phyloP scores from a whole-genome alignment of 2,329 filamentous ascomycete species.

The Lecanosticta acicola region DNA sequence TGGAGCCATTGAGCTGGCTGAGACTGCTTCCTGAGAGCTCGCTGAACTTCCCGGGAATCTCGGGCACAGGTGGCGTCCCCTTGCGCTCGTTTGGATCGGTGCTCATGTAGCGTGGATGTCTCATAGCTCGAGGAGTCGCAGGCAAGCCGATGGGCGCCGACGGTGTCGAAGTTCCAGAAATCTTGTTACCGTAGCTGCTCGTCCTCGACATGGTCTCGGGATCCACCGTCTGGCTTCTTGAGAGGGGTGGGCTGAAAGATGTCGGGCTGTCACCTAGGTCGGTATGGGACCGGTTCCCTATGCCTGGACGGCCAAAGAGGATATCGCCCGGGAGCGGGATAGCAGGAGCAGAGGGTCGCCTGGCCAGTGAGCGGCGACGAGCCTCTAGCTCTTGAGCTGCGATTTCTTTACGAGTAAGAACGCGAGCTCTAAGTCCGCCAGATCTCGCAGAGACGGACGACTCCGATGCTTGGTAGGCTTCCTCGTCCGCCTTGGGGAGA shows the following conservation, averaged over 20 bases:
- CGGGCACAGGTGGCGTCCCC: conserved; percentile 48
- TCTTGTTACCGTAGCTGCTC: conserved; percentile 18
- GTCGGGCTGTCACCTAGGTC: conserved; percentile 43
- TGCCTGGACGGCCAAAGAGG: conserved; percentile 31
- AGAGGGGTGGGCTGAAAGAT: conserved; percentile 35
- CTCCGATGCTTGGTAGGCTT: conserved; percentile 6
- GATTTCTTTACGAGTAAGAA: conserved; percentile 35
- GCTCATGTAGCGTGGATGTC: conserved; percentile 65
- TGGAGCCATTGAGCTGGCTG: conserved; percentile 25
- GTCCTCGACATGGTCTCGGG: conserved; percentile 44
- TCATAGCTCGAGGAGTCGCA: conserved; percentile 86
- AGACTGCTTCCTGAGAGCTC: conserved; percentile 28
- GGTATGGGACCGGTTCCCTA: conserved; percentile 33
- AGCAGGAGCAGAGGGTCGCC: conserved; percentile 69
- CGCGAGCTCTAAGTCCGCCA: background rate
- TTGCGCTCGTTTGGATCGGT: conserved; percentile 49
- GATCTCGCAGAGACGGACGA: conserved; percentile 9
- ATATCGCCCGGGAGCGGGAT: conserved; percentile 68
- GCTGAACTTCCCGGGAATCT: conserved; percentile 48
- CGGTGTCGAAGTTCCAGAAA: conserved; percentile 42
- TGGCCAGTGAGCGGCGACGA: conserved; percentile 74
- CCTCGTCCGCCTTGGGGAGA: too few relatives aligned
- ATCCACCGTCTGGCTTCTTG: conserved; percentile 62
- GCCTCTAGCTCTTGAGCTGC: conserved; percentile 80
- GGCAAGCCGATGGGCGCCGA: conserved; percentile 68